Base-by-base conservation (phyloP, 495 filamentous ascomycete genomes). In the Hypoxylon fragiforme region DNA sequence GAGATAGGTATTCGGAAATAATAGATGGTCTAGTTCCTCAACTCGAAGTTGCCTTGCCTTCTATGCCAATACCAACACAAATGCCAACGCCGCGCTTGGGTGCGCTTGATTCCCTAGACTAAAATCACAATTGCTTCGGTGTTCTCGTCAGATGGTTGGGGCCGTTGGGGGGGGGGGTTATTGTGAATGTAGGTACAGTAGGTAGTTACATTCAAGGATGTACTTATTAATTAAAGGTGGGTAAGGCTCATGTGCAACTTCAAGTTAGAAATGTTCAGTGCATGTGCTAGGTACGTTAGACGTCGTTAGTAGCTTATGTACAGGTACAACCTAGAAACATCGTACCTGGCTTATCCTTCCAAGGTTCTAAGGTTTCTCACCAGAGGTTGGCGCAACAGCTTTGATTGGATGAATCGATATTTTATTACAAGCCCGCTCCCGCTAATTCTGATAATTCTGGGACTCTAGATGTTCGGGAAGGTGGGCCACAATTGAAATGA, bases 401-500 rank as follows among this genome's bases (percentile, higher is more conserved):
- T 50, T 52, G 43, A 57, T 57, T 51, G 54, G 47, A 57, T 47
- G 28, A n/a, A n/a, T n/a, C n/a, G n/a, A n/a, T 13, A 40, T 44
- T 43, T n/a, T 42, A 24, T 41, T 24, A 56, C 18, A 32, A 40
- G 45, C 21, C 46, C 45, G 40, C 50, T 44, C 53, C 50, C 18
- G 32, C 39, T 39, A 51, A 49, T 20, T 45, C 43, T 34, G 16
- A 24, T 7, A 28, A 16, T 16, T 44, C 32, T 41, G 13, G n/a
- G 2, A 16, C n/a, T 16, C 38, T 39, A 40, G 45, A n/a, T 32
- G 26, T 32, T 39, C 41, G 35, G 31, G n/a, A 40, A 13, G 26
- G 58, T 62, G 58, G 58, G 45, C 47, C 32, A 39, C 3, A 47
- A 28, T 39, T 47, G 51, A 62, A 62, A 62, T 62, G 58, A 62